Evolutionary conservation across 768 basidiomycete genomes (phyloP), one percentile per base, ranked within the genome.

Genomic region (Cystobasidium onofrii): DNA sequence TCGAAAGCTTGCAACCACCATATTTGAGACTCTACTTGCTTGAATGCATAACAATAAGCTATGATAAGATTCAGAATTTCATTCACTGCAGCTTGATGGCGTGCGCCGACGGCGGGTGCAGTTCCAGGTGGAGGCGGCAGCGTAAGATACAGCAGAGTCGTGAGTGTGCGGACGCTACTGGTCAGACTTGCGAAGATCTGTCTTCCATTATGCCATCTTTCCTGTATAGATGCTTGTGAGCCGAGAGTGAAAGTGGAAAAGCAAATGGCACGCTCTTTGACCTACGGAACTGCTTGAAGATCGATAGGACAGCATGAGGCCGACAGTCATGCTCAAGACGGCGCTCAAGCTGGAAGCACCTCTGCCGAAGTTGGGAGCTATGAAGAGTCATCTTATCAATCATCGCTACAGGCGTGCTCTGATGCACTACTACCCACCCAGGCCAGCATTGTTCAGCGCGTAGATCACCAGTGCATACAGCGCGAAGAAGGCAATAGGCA

Each of bases 141-240:
- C 25, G 50, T 71, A 23, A 71, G 55, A 17, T 55, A 41, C 31
- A 71, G 55, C 44, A 36, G 25, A 36, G 69, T 71, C 18, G 44
- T 18, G 9, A 71, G 36, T 9, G 54, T 52, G 9, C 69, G 52
- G 15, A 46, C 44, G 15, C 50, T 55, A 18, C 52, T 71, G n/a
- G 69, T 71, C 25, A 71, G 36, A n/a, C 54, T 36, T 29, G 69
- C 69, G 36, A 71, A 71, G 55, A 71, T 71, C 13, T 34, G 29
- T 33, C 69, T 52, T 25, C 69, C 69, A 33, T 71, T 46, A 44
- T 71, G 69, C 69, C 69, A 71, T 20, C 69, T 54, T 39, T 71
- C 69, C 65, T 57, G 54, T 18, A n/a, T 3, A 10, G 20, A 7
- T n/a, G 12, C 46, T 9, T 50, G 46, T 50, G 46, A 17, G 46